Base-by-base conservation (phyloP, 768 basidiomycete species). In the Auriculariales sp. region DNA sequence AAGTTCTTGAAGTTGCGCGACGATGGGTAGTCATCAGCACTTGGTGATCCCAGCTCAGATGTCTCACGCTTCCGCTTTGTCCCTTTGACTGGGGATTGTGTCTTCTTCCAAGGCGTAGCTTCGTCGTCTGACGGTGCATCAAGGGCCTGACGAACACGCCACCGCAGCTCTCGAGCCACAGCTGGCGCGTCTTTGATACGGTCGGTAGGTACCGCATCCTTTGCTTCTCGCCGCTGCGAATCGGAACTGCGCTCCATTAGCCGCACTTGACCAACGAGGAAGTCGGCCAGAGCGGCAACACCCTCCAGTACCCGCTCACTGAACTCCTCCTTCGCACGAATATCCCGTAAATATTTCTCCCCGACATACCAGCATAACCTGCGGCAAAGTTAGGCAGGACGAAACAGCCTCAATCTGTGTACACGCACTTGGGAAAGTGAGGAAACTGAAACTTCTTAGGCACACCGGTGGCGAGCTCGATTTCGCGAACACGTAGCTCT, bases 361-460 rank as follows among this genome's bases (percentile, higher is more conserved):
- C 78, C 90, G 11, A 85, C 83, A 58, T 91, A 93, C 90, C 89
- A 93, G 55, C 85, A 88, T 17, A 94, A 71, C 64, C 88, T 92
- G 53, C 32, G 25, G 10, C 1, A n/a, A 12, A 52, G 28, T 48
- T 36, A 28, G 6, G 25, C 19, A 48, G 44, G 35, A 54, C 50
- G 28, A 47, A 44, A 56, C 53, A 54, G 5, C 52, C 29, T 14
- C 17, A 42, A 48, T 46, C 53, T 52, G 52, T n/a, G n/a, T 1
- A 11, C 34, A 49, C 60, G 61, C 58, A 86, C 86, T 74, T 81
- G 50, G 80, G 68, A 57, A 92, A 88, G 61, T 81, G 70, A 1
- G 90, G 90, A 58, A 88, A 93, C 36, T 86, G 73, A 62, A 91
- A 92, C 62, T 87, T 87, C 63, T 86, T 91, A 0, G 94, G 92